Conservation (phyloP, 192 early-diverging fungal genomes). For the Phycomyces nitens region DNA sequence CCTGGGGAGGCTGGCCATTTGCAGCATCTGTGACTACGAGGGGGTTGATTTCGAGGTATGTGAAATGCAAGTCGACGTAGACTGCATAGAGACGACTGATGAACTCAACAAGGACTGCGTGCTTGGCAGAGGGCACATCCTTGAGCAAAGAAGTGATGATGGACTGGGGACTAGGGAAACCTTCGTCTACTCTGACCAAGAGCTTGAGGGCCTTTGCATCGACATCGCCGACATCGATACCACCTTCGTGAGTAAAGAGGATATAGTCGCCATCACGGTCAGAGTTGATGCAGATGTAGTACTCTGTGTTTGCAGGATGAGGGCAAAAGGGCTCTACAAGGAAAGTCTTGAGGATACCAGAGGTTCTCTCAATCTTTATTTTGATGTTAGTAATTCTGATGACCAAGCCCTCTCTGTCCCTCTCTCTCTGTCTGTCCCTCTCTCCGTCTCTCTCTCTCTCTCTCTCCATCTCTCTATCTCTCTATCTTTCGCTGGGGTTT, state of each 20-base stretch:
- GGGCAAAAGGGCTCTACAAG: slow-evolving; percentile 93
- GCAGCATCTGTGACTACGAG: slow-evolving; percentile 84
- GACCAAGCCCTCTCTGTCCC: background rate
- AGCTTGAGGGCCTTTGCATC: slow-evolving; percentile 93
- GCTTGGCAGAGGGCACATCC: slow-evolving; percentile 64
- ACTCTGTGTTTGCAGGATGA: slow-evolving; percentile 89
- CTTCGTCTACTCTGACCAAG: slow-evolving; percentile 74
- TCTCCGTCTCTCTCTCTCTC: no score
- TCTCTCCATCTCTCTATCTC: no score
- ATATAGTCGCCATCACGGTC: slow-evolving; percentile 94
- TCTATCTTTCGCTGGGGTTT: no score
- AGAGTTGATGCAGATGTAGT: slow-evolving; percentile 96
- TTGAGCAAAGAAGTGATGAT: slow-evolving; percentile 68
- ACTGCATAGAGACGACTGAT: slow-evolving; percentile 91
- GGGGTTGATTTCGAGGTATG: slow-evolving; percentile 99
- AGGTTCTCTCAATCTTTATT: slow-evolving; percentile 71
- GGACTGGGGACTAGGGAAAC: slow-evolving; percentile 63
- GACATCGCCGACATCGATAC: slow-evolving; percentile 97
- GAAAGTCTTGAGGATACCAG: slow-evolving; percentile 90
- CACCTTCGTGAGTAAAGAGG: slow-evolving; percentile 97
- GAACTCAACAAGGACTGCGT: slow-evolving; percentile 83
- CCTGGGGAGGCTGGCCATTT: slow-evolving; percentile 55
- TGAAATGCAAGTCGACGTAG: slow-evolving; percentile 96
- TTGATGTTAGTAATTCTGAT: background rate
- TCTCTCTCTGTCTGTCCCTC: no score